Evolutionary conservation across 768 basidiomycete genomes (phyloP), one percentile per base, ranked within the genome.

Genomic region (Tulasnella sp.): DNA sequence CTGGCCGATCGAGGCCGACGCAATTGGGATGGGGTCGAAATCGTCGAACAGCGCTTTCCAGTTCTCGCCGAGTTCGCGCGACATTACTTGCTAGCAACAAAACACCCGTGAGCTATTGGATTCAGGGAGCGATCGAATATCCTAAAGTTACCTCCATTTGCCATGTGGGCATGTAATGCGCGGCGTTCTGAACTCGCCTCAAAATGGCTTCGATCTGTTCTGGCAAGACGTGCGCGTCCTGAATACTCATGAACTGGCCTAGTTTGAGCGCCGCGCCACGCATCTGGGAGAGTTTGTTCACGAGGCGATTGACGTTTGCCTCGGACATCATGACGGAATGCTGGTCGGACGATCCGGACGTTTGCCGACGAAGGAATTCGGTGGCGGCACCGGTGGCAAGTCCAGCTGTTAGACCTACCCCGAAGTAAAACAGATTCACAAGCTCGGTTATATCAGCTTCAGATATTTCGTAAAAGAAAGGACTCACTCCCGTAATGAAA

Each of bases 101-200:
- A 7, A 8, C 16, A 65, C 34, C 67, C 34, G 12, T 29, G 8
- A 44, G 4, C 22, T 72, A 36, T 73, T 52, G 59, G 47, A 44
- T 67, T 71, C 62, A 32, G 2, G 41, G 5, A 34, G 44, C 42
- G 5, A 1, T 73, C 29, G 17, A 7, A 8, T 3, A 11, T 5
- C 2, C 12, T 22, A n/a, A 59, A 39, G 80, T 22, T 17, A 93
- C 95, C 86, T 95, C 91, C 89, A 98, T 91, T 78, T 99, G 96
- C 91, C 91, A 95, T 76, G 96, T 90, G 0, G 96, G 96, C 96
- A 99, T 99, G 79, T 98, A 98, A 79, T 99, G 94, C 1, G 96
- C 96, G 76, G 90, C 88, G 75, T 96, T 92, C 78, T 98, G 96
- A 0, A 99, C 95, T 35, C 90, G 83, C 67, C 94, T 86, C 76